These are phyloP conservation scores for Plasmopara muralis DNA, from an alignment of 352 stramenopile species.

Conservation along the genomic window DNA sequence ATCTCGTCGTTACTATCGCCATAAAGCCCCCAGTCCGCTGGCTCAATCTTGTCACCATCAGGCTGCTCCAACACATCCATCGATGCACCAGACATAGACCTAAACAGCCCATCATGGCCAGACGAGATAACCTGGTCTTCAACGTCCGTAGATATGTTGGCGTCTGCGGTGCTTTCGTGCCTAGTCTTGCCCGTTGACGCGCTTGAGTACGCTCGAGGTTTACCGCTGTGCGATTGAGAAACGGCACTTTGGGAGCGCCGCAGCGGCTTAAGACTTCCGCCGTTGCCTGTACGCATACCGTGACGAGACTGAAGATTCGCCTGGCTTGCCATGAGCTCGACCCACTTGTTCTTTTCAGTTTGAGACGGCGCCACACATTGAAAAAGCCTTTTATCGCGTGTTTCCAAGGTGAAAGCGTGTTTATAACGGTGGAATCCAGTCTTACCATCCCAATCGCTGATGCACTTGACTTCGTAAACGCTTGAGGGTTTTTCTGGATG, in stretches of 20 bases:
- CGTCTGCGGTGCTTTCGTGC: slow-evolving; percentile 12
- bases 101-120: slow-evolving; percentile 31
- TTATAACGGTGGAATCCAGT: slow-evolving; percentile 70
- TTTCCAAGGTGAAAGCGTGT: slow-evolving; percentile 69
- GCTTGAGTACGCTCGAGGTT: slow-evolving; percentile 21
- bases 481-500: slow-evolving; percentile 47
- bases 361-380: slow-evolving; percentile 53
- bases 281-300: slow-evolving; percentile 21
- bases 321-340: slow-evolving; percentile 46
- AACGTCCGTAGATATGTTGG: slow-evolving; percentile 21
- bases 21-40: slow-evolving; percentile 53
- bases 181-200: slow-evolving; percentile 14
- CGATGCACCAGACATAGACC: slow-evolving; percentile 30
- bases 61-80: slow-evolving; percentile 14
- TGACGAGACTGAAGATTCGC: slow-evolving; percentile 18
- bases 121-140: slow-evolving; percentile 14
- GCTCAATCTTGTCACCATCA: slow-evolving; percentile 29
- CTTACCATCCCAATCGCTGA: slow-evolving; percentile 74
- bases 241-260: slow-evolving; percentile 22
- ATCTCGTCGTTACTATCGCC: slow-evolving; percentile 21
- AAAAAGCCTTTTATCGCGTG: slow-evolving; percentile 62
- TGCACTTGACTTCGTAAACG: slow-evolving; percentile 55
- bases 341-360: slow-evolving; percentile 54
- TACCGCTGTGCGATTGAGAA: slow-evolving; percentile 8
- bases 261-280: slow-evolving; percentile 21